phyloP scores from a whole-genome alignment of 257 asterid genomes.

The Nicotiana tabacum region DNA sequence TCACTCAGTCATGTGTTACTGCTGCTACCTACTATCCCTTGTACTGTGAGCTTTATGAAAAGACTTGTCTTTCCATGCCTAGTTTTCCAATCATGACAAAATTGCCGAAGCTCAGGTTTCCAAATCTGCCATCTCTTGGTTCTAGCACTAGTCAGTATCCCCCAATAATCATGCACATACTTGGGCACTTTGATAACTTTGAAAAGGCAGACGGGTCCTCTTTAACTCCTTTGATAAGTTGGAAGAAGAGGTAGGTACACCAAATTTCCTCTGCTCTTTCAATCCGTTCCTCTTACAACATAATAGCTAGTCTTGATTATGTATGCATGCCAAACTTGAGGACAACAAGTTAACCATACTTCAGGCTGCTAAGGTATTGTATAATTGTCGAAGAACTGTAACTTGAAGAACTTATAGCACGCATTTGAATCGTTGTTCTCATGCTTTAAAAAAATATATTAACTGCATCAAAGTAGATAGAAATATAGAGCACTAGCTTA shows the following conservation, averaged over 20 bases:
- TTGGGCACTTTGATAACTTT: constrained; percentile 38
- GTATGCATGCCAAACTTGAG: neutral
- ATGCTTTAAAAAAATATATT: neutral
- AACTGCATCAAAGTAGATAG: neutral
- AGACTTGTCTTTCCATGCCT: constrained; percentile 23
- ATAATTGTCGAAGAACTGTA: neutral
- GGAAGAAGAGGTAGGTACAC: constrained; percentile 47
- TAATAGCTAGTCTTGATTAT: neutral
- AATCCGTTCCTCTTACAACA: neutral
- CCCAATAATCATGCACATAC: constrained; percentile 38
- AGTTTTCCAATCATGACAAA: constrained; percentile 25
- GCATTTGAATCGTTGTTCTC: neutral
- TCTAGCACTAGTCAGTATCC: constrained; percentile 34
- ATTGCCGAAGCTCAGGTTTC: constrained; percentile 36
- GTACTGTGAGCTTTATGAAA: constrained; percentile 41
- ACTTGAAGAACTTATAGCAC: neutral
- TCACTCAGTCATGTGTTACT: constrained; percentile 62
- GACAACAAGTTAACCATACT: neutral
- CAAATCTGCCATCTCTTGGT: constrained; percentile 49
- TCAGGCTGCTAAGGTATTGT: neutral
- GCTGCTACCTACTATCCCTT: constrained; percentile 41
- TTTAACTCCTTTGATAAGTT: constrained; percentile 49
- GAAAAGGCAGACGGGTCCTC: constrained; percentile 53
- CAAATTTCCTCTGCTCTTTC: neutral
- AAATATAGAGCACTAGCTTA: neutral